Base-by-base conservation (phyloP, 768 basidiomycete genomes). In the Agrocybe praecox region DNA sequence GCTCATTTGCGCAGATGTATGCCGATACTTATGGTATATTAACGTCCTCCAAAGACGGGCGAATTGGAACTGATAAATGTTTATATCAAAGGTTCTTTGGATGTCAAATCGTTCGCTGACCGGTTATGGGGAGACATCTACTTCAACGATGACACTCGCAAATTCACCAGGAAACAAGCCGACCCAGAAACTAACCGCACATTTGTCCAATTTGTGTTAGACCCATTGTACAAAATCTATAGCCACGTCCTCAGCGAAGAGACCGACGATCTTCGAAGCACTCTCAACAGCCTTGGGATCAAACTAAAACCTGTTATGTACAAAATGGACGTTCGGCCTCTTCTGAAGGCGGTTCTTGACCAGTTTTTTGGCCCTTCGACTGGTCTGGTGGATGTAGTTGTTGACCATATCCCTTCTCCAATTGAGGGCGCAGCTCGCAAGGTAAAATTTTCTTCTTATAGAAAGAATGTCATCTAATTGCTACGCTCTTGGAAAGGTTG, bases 81-180 rank as follows among this genome's bases (percentile, higher is more conserved):
- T 32, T 6, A 40, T 50, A 26, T 53, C 46, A 34, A 54, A 89
- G 92, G 90, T 23, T 79, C 85, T 10, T 75, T 98, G 50, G 91
- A 98, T 67, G 85, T 94, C n/a, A 72, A 81, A 32, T 82, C 87
- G 9, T 96, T 99, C 62, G 94, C 96, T 17, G 85, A 85, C 61
- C 86, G 97, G 33, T 83, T 99, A 14, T 99, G 97, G 97, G 97
- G 97, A 15, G 96, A 98, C 74, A 94, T 98, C 67, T 99, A 94
- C 76, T 98, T 92, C 74, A 87, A 95, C 72, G 68, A 78, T 43
- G 87, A 92, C 57, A 85, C 84, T 17, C 86, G 94, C 57, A 95
- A 95, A 69, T 99, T 99, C 72, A 89, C 88, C 2, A 86, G 94
- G 48, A 95, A 94, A 69, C 85, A 85, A 42, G 75, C 82, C 6